These are phyloP conservation scores for Galerina sulciceps DNA, from an alignment of 768 basidiomycete genomes.

Conservation along the genomic window DNA sequence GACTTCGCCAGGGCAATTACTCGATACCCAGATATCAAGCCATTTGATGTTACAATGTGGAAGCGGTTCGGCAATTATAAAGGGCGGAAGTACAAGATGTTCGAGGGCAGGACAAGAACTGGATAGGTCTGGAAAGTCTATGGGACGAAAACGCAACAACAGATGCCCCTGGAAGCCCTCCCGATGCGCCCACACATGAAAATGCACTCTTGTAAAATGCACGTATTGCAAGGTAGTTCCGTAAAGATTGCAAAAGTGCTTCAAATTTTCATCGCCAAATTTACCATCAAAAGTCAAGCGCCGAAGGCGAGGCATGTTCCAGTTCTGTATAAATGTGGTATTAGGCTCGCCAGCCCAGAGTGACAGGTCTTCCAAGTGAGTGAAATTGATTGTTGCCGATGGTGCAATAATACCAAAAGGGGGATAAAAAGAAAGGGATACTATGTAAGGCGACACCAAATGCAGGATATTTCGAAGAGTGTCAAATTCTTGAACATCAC, in stretches of 20 bases:
- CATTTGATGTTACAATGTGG: slow-evolving; percentile 1
- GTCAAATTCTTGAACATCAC: neutral
- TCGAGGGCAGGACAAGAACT: slow-evolving; percentile 1
- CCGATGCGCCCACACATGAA: neutral
- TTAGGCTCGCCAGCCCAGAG: neutral
- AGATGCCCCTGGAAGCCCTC: neutral
- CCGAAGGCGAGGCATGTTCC: neutral
- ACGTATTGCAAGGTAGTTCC: neutral
- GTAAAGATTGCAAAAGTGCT: neutral
- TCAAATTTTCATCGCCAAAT: neutral
- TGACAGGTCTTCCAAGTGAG: neutral
- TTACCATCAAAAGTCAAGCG: neutral
- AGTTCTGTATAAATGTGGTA: neutral
- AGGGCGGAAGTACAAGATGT: slow-evolving; percentile 1
- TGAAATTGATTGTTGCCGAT: neutral
- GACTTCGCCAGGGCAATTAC: neutral
- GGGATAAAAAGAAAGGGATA: slow-evolving; percentile 1
- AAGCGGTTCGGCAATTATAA: neutral
- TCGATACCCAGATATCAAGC: slow-evolving; percentile 6
- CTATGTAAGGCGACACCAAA: neutral
- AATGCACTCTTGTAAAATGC: neutral
- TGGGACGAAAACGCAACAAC: neutral
- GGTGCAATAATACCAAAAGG: neutral
- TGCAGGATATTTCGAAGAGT: neutral
- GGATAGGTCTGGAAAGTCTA: neutral